Base-by-base conservation (phyloP, 106 monocot species). In the Narthecium ossifragum region DNA sequence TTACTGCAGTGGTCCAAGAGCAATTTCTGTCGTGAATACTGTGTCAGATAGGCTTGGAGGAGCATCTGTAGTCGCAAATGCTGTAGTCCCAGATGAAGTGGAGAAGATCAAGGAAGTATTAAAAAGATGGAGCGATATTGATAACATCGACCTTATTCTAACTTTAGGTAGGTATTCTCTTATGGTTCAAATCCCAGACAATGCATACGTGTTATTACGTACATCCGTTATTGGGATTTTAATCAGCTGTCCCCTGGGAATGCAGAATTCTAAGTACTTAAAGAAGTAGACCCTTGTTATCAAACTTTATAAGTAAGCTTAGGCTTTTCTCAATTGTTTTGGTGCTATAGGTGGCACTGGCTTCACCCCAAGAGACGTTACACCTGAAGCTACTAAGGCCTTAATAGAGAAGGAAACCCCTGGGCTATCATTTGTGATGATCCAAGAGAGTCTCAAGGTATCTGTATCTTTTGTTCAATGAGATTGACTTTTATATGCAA, bases 371-470 rank as follows among this genome's bases (percentile, higher is more conserved):
- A 84, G 96, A 77, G 96, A 98, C 66, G 86, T 91, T 21, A 98
- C 96, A 24, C 96, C 96, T 61, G 96, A 96, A 70, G 96, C 96
- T 18, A 96, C 90, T 55, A 91, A 91, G 60, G 36, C 69, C 11
- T 20, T 91, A 28, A 54, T 91, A 52, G 81, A 91, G 46, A 98
- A 87, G 63, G 91, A 98, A 59, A 61, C 96, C 54, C 86, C 77
- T 63, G 90, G 96, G 53, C 78, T 98, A 18, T 33, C 67, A 23
- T 84, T 68, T 61, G 84, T 81, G 30, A 96, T 96, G 90, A 78
- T 98, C 68, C 90, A 87, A 70, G 90, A 90, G 70, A 84, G 83
- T 65, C 69, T 98, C 29, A 90, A 98, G 86, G 90, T 98, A 72
- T 39, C n/a, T n/a, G n/a, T n/a, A n/a, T n/a, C n/a, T n/a, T n/a